These are phyloP conservation scores for Selaginella moellendorffii DNA, from an alignment of 75 land plant species.

Conservation along the genomic window DNA sequence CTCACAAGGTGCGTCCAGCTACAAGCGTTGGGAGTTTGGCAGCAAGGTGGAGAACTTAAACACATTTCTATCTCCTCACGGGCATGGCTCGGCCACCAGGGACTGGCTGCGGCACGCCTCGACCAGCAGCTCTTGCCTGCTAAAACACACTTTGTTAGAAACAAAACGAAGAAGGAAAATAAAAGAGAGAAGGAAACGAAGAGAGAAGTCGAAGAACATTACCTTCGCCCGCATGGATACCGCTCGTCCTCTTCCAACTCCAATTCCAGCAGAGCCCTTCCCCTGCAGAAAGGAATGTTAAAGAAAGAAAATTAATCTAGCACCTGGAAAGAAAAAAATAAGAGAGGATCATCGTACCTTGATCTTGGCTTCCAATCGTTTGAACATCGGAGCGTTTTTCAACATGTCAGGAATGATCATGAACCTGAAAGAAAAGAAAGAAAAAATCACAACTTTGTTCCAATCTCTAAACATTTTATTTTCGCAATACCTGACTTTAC, in stretches of 20 bases:
- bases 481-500: slow-evolving; percentile 59
- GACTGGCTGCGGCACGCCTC: slow-evolving; percentile 30
- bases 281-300: slow-evolving; percentile 33
- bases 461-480: not conserved
- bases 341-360: too few relatives aligned
- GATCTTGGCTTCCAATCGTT: slow-evolving; percentile 89
- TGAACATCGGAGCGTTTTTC: slow-evolving; percentile 99
- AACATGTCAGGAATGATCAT: slow-evolving; percentile 98
- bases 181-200: not conserved
- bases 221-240: slow-evolving; percentile 92
- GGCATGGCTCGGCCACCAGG: slow-evolving; percentile 68
- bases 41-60: not conserved
- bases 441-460: not conserved
- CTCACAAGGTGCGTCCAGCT: too few relatives aligned
- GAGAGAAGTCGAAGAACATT: too few relatives aligned
- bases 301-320: slow-evolving; percentile 2
- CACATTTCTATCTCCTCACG: slow-evolving; percentile 52
- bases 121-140: slow-evolving; percentile 77
- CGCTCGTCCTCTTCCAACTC: slow-evolving; percentile 87
- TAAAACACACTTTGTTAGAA: not conserved
- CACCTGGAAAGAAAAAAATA: too few relatives aligned
- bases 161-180: not conserved
- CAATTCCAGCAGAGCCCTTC: slow-evolving; percentile 65
- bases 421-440: slow-evolving; percentile 35
- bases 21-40: too few relatives aligned